Base-by-base conservation (phyloP, 768 basidiomycete genomes). In the Boletus insuetus region DNA sequence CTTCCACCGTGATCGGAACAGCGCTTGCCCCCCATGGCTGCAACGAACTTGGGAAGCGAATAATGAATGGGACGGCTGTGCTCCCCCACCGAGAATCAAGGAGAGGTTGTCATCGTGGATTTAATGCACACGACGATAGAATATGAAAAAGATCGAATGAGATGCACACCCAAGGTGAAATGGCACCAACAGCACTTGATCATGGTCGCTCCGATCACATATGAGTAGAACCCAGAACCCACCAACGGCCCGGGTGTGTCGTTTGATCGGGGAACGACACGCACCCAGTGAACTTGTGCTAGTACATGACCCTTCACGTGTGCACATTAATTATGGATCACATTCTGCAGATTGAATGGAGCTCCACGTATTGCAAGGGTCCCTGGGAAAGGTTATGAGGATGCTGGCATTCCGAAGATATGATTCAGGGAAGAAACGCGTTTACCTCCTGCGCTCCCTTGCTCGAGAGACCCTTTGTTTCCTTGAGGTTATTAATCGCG, bases 1-100 rank as follows among this genome's bases (percentile, higher is more conserved):
- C 26, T 53, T 17, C 44, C 43, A 40, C 12, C 37, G 24, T 54
- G 51, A 54, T 46, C 37, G n/a, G 24, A 40, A 32, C 20, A 6
- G 3, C 20, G 24, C 37, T 14, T 44, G 26, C 31, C 32, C 31
- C 32, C 42, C 35, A 55, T 3, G n/a, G 13, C 19, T 37, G 43
- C 20, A 46, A 47, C 35, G 32, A 51, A 51, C 16, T 9, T 29
- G 29, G 34, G 54, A 53, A 52, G 49, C 34, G 35, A 43, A 52
- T 40, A 31, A 31, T 43, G 20, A 43, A 53, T n/a, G 39, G 34
- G n/a, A 50, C 31, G 2, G 31, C 39, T 9, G 38, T 51, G 17
- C 17, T 40, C 3, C 22, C 47, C 12, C 13, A 7, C 53, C n/a
- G 19, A 49, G 46, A 24, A 51, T 26, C 32, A 41, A 26, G 17